Evolutionary conservation across 768 basidiomycete species (phyloP).

Genomic region (Trametes cingulata): DNA sequence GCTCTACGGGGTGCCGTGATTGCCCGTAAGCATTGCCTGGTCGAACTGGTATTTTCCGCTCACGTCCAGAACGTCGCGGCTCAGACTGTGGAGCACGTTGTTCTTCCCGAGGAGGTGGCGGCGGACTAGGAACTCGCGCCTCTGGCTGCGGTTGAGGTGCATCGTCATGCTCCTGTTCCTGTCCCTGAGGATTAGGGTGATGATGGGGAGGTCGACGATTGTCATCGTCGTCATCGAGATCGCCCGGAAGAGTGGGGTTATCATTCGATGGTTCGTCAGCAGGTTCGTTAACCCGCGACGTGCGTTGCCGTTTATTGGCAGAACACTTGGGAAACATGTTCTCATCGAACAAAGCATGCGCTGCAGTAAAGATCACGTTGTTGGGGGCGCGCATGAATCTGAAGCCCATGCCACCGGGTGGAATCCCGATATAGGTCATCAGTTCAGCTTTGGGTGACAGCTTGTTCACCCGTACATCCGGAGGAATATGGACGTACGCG

Average conservation of each 20-base stretch:
- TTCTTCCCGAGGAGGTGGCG: background rate
- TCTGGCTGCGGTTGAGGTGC: background rate
- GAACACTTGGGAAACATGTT: constrained; percentile 15
- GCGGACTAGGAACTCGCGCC: background rate
- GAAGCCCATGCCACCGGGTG: background rate
- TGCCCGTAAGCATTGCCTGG: constrained; percentile 1
- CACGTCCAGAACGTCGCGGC: background rate
- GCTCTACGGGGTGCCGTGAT: background rate
- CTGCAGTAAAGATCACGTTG: constrained; percentile 5
- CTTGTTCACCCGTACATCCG: constrained; percentile 17
- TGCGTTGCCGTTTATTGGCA: background rate
- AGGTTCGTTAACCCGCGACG: background rate
- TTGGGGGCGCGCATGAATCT: constrained; percentile 9
- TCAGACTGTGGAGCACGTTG: background rate
- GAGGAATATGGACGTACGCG: constrained; percentile 22
- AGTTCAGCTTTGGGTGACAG: constrained; percentile 10
- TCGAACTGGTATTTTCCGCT: background rate
- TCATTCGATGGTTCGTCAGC: background rate
- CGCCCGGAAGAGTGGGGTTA: too few relatives aligned
- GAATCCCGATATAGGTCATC: constrained; percentile 26
- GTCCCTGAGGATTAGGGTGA: too few relatives aligned
- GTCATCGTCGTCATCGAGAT: constrained; percentile 7
- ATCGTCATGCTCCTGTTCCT: background rate
- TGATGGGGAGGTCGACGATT: background rate
- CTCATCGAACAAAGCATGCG: constrained; percentile 3